Base-by-base conservation (phyloP, 352 stramenopile genomes). In the Lagenidium sp. region DNA sequence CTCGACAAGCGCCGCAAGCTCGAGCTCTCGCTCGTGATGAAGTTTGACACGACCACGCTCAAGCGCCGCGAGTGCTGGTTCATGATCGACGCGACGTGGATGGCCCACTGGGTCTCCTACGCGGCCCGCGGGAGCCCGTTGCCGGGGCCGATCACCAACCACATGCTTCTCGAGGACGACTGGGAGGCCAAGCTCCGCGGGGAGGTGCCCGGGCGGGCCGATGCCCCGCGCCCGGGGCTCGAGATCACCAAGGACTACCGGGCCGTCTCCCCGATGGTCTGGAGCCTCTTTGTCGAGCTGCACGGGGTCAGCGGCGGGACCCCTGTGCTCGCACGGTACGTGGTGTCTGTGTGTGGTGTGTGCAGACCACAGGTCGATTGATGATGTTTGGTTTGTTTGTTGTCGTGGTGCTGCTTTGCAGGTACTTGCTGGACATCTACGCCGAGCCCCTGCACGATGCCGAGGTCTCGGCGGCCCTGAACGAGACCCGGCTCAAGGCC, bases 21-120 rank as follows among this genome's bases (percentile, higher is more conserved):
- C 6, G 76, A 89, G 45, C 46, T 86, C 0, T 47, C 57, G 38
- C 51, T 86, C 20, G 41, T 89, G 23, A 65, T 81, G 43, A 70
- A 58, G 26, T 58, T 65, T 47, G 76, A 89, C 53, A 48, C 54
- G 29, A 63, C 63, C 28, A 65, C 63, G 42, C 47, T 86, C 42
- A 69, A 66, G 44, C 70, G 67, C 28, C 68, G 70, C 46, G 70
- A 89, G 62, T 86, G 71, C 62, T 89, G 76, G 76, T 65, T 89
- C 41, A 47, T 80, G 6, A 41, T 89, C 19, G 52, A 79, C 30
- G 55, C 59, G 7, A 44, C 65, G 35, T 89, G 76, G 76, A 83
- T 89, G 59, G 63, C 68, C 36, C 60, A 60, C 12, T 89, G 76
- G 76, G 65, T 65, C 15, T 42, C 51, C 1, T 89, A 75, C 43